Conservation (phyloP, 2,329 filamentous ascomycete species). For the Lojkania enalia region DNA sequence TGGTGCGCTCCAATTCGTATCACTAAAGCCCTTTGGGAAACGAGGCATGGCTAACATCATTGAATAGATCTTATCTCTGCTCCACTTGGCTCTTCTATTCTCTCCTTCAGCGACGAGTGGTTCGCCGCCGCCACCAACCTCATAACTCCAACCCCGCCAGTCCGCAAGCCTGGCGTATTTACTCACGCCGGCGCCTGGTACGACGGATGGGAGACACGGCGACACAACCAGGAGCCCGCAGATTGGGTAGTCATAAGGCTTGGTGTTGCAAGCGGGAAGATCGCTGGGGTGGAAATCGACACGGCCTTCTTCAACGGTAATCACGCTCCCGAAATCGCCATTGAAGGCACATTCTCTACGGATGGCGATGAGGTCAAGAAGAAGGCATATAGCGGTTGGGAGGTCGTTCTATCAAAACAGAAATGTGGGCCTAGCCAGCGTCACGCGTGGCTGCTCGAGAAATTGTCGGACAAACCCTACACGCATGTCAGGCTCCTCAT, state of each 20-base stretch:
- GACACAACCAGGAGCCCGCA: slow-evolving; percentile 61
- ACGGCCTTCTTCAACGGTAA: slow-evolving; percentile 83
- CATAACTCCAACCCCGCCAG: slow-evolving; percentile 58
- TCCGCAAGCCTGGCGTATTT: slow-evolving; percentile 62
- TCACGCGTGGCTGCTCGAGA: slow-evolving; percentile 70
- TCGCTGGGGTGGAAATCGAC: slow-evolving; percentile 77
- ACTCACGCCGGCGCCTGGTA: slow-evolving; percentile 65
- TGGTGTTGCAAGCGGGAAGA: slow-evolving; percentile 68
- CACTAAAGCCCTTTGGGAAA: background rate
- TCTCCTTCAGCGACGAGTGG: slow-evolving; percentile 63
- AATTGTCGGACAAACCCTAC: slow-evolving; percentile 64
- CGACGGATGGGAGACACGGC: slow-evolving; percentile 66
- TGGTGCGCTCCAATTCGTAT: slow-evolving; percentile 11
- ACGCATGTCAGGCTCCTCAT: slow-evolving; percentile 81
- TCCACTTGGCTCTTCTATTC: slow-evolving; percentile 55
- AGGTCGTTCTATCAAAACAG: slow-evolving; percentile 69
- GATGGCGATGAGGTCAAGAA: slow-evolving; percentile 63
- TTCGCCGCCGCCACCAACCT: slow-evolving; percentile 64
- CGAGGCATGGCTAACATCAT: background rate
- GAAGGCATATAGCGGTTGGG: slow-evolving; percentile 58
- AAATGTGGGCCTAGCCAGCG: slow-evolving; percentile 74
- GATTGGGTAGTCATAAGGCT: slow-evolving; percentile 65
- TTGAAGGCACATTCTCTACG: slow-evolving; percentile 71
- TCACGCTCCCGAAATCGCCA: slow-evolving; percentile 76
- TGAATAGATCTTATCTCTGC: slow-evolving; percentile 56